These are phyloP conservation scores for Raphidocelis subcapitata DNA, from an alignment of 139 green algal species.

Conservation along the genomic window DNA sequence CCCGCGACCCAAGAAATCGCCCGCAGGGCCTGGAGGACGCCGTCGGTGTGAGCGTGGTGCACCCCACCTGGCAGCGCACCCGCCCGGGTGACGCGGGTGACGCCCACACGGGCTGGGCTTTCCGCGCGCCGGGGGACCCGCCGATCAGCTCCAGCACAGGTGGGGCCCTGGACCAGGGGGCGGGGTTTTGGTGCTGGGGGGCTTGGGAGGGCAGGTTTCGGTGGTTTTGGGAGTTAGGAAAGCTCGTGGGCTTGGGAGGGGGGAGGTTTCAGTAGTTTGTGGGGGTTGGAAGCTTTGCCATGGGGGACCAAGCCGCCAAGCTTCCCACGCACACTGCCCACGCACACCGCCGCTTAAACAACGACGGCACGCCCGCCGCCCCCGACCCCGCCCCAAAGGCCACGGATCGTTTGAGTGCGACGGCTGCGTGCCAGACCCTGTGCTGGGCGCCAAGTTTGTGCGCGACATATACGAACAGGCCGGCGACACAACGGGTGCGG, in stretches of 20 bases:
- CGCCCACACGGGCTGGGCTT: constrained; percentile 86
- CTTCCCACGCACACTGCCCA: not conserved
- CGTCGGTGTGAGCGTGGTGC: constrained; percentile 81
- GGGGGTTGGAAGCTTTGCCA: not conserved
- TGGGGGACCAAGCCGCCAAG: not conserved
- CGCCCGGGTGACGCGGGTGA: constrained; percentile 74
- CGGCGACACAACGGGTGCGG: constrained; percentile 57
- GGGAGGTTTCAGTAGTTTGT: not conserved
- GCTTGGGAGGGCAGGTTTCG: not conserved
- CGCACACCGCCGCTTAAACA: not conserved
- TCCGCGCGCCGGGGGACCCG: constrained; percentile 56
- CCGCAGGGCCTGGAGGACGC: constrained; percentile 75
- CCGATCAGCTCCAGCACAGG: constrained; percentile 47
- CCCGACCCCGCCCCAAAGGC: constrained; percentile 8
- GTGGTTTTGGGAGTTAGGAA: constrained; percentile 1
- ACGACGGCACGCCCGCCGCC: not conserved
- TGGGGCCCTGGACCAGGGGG: not conserved
- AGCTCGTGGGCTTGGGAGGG: not conserved
- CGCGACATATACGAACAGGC: constrained; percentile 84
- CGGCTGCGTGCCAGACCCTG: constrained; percentile 74
- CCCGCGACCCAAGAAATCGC: not conserved
- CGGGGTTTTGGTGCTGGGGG: not conserved
- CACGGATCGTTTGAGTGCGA: constrained; percentile 62
- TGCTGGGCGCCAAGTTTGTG: constrained; percentile 72
- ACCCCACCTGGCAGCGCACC: constrained; percentile 88